Evolutionary conservation across 805 yeast genomes (phyloP), one percentile per base, ranked within the genome.

Genomic region (Barnettozyma salicaria): DNA sequence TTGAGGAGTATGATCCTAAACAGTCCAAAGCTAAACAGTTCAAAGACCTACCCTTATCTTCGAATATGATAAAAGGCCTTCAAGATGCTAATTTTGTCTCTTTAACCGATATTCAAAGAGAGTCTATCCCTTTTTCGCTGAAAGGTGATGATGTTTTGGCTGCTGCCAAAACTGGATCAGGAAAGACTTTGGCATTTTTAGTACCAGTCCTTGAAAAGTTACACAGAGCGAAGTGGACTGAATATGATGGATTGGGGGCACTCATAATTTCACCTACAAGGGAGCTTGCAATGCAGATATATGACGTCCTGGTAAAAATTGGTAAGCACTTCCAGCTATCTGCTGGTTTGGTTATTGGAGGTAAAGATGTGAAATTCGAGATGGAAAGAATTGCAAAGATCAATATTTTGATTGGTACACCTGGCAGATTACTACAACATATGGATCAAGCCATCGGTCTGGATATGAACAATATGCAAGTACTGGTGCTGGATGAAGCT

Each of bases 131-230:
- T 0, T 61, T 71, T 11, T 77, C 92, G 1, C 63, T 92, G 42
- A 78, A 83, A 49, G 90, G 92, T 1, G 55, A 90, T 50, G 98
- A 92, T 60, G 94, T 90, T 3, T 88, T 92, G 4, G 97, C 87
- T 4, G 97, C 94, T 55, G 95, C 97, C 0, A 95, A 85, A 5
- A 92, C 98, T 0, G 98, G 98, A 0, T 87, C 97, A 0, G 98
- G 98, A 27, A 92, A 92, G 58, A 92, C 98, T 0, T 57, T 89
- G 19, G 86, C 97, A 2, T 92, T 84, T 63, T 74, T 80, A 7
- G 70, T 92, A 9, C 98, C 98, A 1, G 72, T 85, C 1, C 55
- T 88, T 6, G 95, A 88, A 51, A 81, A 78, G 50, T 60, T 88
- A 4, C 43, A 54, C 37, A 19, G 72, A 78, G 51, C 56, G 11